Conservation (phyloP, 2,329 filamentous ascomycete species). For the Epichloe glyceriae region DNA sequence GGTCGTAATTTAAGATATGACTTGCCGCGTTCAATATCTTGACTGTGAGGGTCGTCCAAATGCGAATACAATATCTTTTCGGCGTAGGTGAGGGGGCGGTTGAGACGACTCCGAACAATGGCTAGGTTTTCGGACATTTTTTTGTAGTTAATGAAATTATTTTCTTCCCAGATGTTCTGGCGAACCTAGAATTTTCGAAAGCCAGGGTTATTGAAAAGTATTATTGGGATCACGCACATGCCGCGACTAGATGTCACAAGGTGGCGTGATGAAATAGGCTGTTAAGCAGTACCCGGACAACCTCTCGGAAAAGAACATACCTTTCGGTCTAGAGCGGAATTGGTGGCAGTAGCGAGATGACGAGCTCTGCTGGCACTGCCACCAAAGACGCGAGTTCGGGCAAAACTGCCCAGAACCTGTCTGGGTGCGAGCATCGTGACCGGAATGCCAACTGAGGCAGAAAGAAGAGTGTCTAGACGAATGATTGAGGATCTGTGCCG, state of each 20-base stretch:
- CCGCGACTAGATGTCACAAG: neutral
- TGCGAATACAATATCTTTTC: slow-evolving; percentile 99
- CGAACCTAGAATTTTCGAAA: slow-evolving; percentile 42
- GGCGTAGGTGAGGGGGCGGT: slow-evolving; percentile 84
- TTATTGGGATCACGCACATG: neutral
- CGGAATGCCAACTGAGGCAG: slow-evolving; percentile 19
- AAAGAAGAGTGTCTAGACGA: slow-evolving; percentile 15
- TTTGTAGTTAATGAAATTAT: slow-evolving; percentile 98
- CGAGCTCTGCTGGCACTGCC: slow-evolving; percentile 48
- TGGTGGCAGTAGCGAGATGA: slow-evolving; percentile 73
- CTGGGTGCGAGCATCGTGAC: slow-evolving; percentile 55
- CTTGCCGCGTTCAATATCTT: slow-evolving; percentile 89
- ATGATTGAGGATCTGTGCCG: slow-evolving; percentile 10
- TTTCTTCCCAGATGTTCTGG: slow-evolving; percentile 94
- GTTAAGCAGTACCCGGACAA: neutral
- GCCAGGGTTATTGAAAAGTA: neutral
- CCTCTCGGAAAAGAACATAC: slow-evolving; percentile 28
- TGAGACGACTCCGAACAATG: slow-evolving; percentile 78
- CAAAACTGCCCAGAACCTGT: slow-evolving; percentile 53
- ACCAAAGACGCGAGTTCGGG: slow-evolving; percentile 45
- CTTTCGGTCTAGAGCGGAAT: slow-evolving; percentile 83
- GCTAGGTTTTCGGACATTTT: slow-evolving; percentile 98
- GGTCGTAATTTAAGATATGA: slow-evolving; percentile 96
- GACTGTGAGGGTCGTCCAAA: slow-evolving; percentile 88
- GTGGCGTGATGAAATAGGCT: neutral